A percentile compares a stretch with the other conserved stretches of the same genome.
Conservation (phyloP, 345 rosid genomes). For the Bruguiera gymnorhiza region DNA sequence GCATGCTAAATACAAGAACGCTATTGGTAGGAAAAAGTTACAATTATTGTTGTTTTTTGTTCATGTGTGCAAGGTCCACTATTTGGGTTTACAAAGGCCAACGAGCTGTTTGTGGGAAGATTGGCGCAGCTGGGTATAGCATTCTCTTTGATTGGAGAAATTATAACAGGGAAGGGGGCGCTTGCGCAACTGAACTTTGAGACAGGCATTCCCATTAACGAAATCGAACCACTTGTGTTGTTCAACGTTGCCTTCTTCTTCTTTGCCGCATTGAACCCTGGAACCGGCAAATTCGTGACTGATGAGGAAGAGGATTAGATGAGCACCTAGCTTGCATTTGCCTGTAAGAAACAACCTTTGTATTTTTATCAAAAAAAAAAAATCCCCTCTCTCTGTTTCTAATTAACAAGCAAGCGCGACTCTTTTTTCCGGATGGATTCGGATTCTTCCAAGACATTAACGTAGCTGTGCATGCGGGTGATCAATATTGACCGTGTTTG, state of each 20-base stretch:
- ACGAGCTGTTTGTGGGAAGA: slow-evolving; percentile 91
- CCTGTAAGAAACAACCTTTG: not conserved
- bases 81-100: slow-evolving; percentile 91
- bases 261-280: slow-evolving; percentile 86
- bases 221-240: slow-evolving; percentile 88
- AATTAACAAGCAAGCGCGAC: not conserved
- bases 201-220: slow-evolving; percentile 84
- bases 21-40: no score
- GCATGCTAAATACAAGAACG: no score
- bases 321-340: not conserved
- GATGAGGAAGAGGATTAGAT: slow-evolving; percentile 57
- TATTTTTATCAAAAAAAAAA: not conserved
- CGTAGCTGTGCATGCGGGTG: no score
- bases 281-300: slow-evolving; percentile 83
- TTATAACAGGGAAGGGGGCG: slow-evolving; percentile 93
- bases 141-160: slow-evolving; percentile 90
- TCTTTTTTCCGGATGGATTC: not conserved
- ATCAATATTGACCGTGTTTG: no score
- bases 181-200: slow-evolving; percentile 94
- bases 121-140: slow-evolving; percentile 94
- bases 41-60: no score
- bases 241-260: slow-evolving; percentile 91
- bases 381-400: not conserved
- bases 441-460: no score
- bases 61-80: slow-evolving; percentile 59